Evolutionary conservation across 495 filamentous ascomycete species (phyloP), one percentile per base, ranked within the genome.

Genomic region (Hypoxylon crocopeplum): DNA sequence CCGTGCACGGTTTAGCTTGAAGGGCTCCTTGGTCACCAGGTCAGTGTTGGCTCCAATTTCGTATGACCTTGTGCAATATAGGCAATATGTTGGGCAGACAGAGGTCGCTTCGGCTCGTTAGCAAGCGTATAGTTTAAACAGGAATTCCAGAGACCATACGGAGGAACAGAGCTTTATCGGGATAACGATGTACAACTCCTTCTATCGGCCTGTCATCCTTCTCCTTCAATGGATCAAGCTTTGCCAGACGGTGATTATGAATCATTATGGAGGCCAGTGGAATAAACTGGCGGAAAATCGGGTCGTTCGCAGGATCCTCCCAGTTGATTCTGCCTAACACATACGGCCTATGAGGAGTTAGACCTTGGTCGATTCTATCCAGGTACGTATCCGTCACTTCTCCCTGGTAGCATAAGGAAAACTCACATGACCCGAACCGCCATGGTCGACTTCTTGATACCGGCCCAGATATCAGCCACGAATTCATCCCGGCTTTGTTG

Each of bases 31-130:
- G 24, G 68, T 66, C 11, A 84, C 73, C 2, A 73, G 67, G 4
- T 77, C 73, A 5, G 81, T 86, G 40, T 78, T 47, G 2, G 70
- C 71, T 2, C 83, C 84, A 2, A 86, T 75, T 3, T 76, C 74
- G 60, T 84, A 83, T 2, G 83, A 81, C n/a, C 84, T 78, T 1
- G 83, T 85, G 69, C 82, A 86, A 62, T 73, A 84, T 41, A 72
- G 69, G 56, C 83, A 86, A 62, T 83, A 83, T 0, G 82, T 80
- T 10, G 82, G 82, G 65, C 83, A 86, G n/a, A 82, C 75, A 2
- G 77, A 81, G 1, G 73, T 76, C 5, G 78, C 82, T 82, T 33
- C 10, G 27, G 1, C 13, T 21, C 24, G n/a, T 69, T 49, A 69
- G 58, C 37, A 13, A 48, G 4, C 41, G 19, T 42, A 8, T 6